Evolutionary conservation across 2,329 filamentous ascomycete genomes (phyloP).

Genomic region (Apiospora rasikravindrae): DNA sequence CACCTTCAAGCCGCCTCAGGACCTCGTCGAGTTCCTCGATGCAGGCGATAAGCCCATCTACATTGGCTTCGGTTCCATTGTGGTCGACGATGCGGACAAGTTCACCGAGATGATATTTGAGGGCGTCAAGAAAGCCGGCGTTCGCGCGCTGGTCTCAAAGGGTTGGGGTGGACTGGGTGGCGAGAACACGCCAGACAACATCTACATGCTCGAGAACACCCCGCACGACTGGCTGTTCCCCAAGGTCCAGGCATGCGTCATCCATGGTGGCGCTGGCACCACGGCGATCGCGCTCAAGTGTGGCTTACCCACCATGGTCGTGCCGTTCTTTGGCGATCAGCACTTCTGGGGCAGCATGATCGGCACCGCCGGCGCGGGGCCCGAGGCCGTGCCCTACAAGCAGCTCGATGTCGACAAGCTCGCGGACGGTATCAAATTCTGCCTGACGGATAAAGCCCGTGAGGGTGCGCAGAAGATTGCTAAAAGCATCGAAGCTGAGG

Average conservation of each 20-base stretch:
- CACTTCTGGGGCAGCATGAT: conserved; percentile 80
- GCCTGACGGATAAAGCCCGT: conserved; percentile 65
- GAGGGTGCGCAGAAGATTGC: conserved; percentile 64
- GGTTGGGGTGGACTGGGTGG: conserved; percentile 76
- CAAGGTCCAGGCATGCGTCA: conserved; percentile 68
- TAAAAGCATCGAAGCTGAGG: conserved; percentile 63
- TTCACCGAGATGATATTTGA: conserved; percentile 76
- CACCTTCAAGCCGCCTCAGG: conserved; percentile 61
- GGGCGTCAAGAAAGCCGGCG: conserved; percentile 67
- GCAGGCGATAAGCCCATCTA: conserved; percentile 68
- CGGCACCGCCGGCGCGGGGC: conserved; percentile 66
- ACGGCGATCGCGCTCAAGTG: conserved; percentile 76
- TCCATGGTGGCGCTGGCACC: conserved; percentile 80
- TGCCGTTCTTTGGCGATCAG: conserved; percentile 82
- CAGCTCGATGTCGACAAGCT: conserved; percentile 66
- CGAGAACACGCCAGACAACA: conserved; percentile 62
- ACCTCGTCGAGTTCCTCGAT: conserved; percentile 60
- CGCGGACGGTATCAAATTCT: conserved; percentile 73
- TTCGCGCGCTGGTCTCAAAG: conserved; percentile 74
- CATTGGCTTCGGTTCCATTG: conserved; percentile 78
- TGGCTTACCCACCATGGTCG: conserved; percentile 74
- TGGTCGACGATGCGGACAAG: conserved; percentile 71
- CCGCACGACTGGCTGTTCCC: conserved; percentile 82
- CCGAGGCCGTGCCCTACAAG: conserved; percentile 72
- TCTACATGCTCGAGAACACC: conserved; percentile 75